Evolutionary conservation across 176 grass and related monocot genomes (phyloP).

Genomic region (Phyllostachys edulis): DNA sequence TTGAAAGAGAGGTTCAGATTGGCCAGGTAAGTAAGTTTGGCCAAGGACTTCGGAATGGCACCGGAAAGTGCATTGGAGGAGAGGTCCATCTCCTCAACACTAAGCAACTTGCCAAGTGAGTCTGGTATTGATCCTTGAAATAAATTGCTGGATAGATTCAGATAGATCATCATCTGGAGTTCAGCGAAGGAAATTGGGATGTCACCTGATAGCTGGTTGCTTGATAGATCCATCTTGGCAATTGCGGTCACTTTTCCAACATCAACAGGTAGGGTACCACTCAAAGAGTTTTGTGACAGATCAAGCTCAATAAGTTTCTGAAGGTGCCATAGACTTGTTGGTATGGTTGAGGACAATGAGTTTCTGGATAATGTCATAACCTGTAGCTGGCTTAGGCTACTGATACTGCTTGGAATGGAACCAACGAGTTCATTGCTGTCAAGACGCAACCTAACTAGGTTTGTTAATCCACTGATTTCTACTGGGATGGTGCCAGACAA

Average conservation of each 20-base stretch:
- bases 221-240: constrained; percentile 31
- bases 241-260: constrained; percentile 33
- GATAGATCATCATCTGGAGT: constrained; percentile 37
- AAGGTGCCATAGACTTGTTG: constrained; percentile 27
- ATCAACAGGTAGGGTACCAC: constrained; percentile 22
- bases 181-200: constrained; percentile 38
- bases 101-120: constrained; percentile 29
- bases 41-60: no score
- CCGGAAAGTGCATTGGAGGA: constrained; percentile 24
- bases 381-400: constrained; percentile 33
- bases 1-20: no score
- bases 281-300: constrained; percentile 39
- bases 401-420: constrained; percentile 29
- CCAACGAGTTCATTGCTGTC: constrained; percentile 30
- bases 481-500: constrained; percentile 34
- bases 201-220: constrained; percentile 38
- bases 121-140: constrained; percentile 38
- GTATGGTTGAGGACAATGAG: constrained; percentile 43
- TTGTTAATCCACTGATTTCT: constrained; percentile 36
- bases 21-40: no score
- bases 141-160: constrained; percentile 33
- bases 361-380: constrained; percentile 26
- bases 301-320: constrained; percentile 39
- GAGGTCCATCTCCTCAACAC: constrained; percentile 34
- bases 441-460: constrained; percentile 22